A percentile compares a stretch with the other conserved stretches of the same genome.
These are phyloP conservation scores for Ustilago hordei DNA, from an alignment of 1,284 basidiomycete genomes.

Conservation along the genomic window DNA sequence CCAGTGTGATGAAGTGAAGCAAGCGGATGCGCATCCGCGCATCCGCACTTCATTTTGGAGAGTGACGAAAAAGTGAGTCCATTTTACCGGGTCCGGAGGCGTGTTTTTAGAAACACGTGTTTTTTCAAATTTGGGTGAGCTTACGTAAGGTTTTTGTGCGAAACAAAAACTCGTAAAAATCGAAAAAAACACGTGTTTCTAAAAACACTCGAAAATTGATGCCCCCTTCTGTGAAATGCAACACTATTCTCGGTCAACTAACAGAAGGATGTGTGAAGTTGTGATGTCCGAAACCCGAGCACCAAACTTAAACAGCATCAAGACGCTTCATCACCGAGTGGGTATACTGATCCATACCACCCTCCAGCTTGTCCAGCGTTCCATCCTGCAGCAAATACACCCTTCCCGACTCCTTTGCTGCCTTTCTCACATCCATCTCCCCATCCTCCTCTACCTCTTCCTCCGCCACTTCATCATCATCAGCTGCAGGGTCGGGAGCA, in stretches of 20 bases:
- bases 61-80: too few relatives aligned
- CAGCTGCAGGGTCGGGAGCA: constrained; percentile 27
- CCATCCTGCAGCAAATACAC: constrained; percentile 72
- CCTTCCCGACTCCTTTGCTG: constrained; percentile 68
- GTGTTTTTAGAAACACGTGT: too few relatives aligned
- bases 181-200: too few relatives aligned
- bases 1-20: too few relatives aligned
- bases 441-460: constrained; percentile 59
- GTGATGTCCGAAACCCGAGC: background rate
- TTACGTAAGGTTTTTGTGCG: too few relatives aligned
- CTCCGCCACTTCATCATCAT: constrained; percentile 49
- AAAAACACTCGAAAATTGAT: background rate
- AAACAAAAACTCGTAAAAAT: too few relatives aligned
- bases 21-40: too few relatives aligned
- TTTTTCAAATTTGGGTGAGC: too few relatives aligned
- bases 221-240: background rate
- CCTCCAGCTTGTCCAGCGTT: constrained; percentile 70
- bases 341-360: constrained; percentile 72
- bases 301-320: constrained; percentile 4
- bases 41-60: too few relatives aligned
- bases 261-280: background rate
- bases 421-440: constrained; percentile 37
- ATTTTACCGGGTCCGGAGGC: too few relatives aligned
- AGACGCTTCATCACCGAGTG: constrained; percentile 64
- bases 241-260: background rate